phyloP scores from a whole-genome alignment of 2,329 filamentous ascomycete genomes.

The Trichoderma endophyticum region DNA sequence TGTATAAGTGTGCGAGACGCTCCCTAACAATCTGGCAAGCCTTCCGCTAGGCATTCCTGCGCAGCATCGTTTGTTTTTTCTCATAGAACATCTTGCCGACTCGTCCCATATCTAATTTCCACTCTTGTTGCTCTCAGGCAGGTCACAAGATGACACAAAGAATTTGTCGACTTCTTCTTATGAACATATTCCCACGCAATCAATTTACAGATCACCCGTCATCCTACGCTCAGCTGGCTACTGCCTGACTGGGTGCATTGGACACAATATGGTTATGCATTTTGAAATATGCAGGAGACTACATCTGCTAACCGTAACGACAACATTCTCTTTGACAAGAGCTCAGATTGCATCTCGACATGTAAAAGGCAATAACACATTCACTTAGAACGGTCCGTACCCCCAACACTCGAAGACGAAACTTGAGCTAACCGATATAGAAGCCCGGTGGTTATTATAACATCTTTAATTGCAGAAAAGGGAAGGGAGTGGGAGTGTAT shows the following conservation, averaged over 20 bases:
- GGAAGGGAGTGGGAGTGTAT: background rate
- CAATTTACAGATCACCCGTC: conserved; percentile 54
- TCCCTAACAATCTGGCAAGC: conserved; percentile 8
- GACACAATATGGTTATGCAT: conserved; percentile 61
- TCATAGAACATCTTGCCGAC: conserved; percentile 23
- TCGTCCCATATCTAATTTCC: conserved; percentile 28
- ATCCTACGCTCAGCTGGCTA: conserved; percentile 55
- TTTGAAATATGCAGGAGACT: conserved; percentile 50
- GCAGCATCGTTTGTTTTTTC: conserved; percentile 1
- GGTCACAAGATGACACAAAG: conserved; percentile 37
- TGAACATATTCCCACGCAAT: conserved; percentile 50
- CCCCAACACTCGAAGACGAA: background rate
- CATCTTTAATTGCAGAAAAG: background rate
- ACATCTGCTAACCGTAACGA: conserved; percentile 29
- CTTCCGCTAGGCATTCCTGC: background rate
- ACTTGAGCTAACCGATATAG: conserved; percentile 6
- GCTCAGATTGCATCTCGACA: conserved; percentile 27
- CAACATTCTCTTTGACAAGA: conserved; percentile 17
- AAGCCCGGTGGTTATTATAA: background rate
- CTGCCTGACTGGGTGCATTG: conserved; percentile 52
- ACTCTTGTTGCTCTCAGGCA: conserved; percentile 33
- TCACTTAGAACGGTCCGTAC: conserved; percentile 6
- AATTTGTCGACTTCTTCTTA: conserved; percentile 47
- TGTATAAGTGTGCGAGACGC: conserved; percentile 19
- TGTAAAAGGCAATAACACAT: conserved; percentile 23